Conservation (phyloP, 805 yeast genomes). For the Suhomyces sp. region DNA sequence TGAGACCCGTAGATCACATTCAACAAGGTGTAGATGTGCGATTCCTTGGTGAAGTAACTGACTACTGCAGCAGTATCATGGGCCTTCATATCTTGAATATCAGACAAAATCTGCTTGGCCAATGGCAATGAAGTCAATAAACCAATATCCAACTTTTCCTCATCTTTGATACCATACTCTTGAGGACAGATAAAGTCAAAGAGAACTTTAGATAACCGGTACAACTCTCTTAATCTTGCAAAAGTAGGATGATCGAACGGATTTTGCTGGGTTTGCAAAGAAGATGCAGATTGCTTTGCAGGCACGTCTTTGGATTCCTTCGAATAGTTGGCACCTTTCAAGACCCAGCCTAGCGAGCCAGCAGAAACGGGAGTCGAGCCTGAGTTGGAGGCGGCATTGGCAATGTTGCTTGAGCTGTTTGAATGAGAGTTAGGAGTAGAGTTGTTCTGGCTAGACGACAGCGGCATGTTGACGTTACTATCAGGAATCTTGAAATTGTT, state of each 20-base stretch:
- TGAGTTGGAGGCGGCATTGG: slow-evolving; percentile 16
- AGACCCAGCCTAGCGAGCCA: slow-evolving; percentile 74
- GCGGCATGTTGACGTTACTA: slow-evolving; percentile 18
- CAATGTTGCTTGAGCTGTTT: slow-evolving; percentile 12
- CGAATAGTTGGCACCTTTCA: slow-evolving; percentile 40
- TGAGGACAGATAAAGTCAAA: slow-evolving; percentile 98
- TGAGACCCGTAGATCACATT: slow-evolving; percentile 90
- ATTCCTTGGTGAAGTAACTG: slow-evolving; percentile 92
- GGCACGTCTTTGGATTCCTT: slow-evolving; percentile 18
- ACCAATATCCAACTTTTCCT: slow-evolving; percentile 95
- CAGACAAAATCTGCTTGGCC: slow-evolving; percentile 80
- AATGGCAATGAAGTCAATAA: slow-evolving; percentile 89
- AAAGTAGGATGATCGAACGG: slow-evolving; percentile 77
- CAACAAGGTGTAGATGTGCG: slow-evolving; percentile 90
- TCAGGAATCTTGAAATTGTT: slow-evolving; percentile 67
- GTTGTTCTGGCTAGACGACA: slow-evolving; percentile 11
- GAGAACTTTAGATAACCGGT: slow-evolving; percentile 83
- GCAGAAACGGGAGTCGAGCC: slow-evolving; percentile 37
- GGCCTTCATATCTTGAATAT: slow-evolving; percentile 74
- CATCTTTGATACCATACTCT: slow-evolving; percentile 95
- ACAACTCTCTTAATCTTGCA: slow-evolving; percentile 80
- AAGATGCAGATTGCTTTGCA: slow-evolving; percentile 12
- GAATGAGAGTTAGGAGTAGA: slow-evolving; percentile 17
- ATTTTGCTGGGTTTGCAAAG: slow-evolving; percentile 21
- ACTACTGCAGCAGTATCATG: slow-evolving; percentile 81